Evolutionary conservation across 1,139 yeast species (phyloP).

Genomic region (Blastobotrys capitulatus): DNA sequence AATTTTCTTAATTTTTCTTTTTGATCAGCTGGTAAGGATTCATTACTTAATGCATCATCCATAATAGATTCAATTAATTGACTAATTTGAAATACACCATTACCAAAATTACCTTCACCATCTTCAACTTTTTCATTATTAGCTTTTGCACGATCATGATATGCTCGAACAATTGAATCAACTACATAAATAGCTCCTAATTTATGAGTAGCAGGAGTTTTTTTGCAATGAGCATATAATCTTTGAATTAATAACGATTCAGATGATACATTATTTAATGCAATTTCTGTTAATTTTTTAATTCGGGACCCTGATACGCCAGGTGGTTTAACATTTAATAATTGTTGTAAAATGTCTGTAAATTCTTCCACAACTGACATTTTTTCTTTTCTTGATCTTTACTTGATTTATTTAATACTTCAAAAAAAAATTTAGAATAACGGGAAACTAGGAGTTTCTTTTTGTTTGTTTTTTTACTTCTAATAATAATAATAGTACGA

Average conservation of each 20-base stretch:
- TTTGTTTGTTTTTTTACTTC: not conserved
- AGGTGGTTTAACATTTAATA: conserved; percentile 73
- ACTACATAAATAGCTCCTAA: conserved; percentile 86
- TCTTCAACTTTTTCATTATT: conserved; percentile 41
- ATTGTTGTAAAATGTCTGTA: conserved; percentile 64
- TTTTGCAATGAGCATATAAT: conserved; percentile 63
- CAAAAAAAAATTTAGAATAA: not conserved
- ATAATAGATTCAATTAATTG: conserved; percentile 31
- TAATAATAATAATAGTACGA: not conserved
- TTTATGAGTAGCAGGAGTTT: conserved; percentile 75
- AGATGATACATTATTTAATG: conserved; percentile 58
- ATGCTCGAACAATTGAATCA: conserved; percentile 87
- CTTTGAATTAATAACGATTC: conserved; percentile 57
- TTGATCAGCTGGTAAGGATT: conserved; percentile 21
- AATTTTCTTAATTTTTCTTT: conserved; percentile 70
- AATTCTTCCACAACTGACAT: conserved; percentile 45
- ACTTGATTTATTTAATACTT: not conserved
- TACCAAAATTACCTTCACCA: conserved; percentile 65
- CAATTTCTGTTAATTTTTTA: conserved; percentile 73
- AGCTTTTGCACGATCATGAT: conserved; percentile 66
- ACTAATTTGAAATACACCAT: conserved; percentile 50
- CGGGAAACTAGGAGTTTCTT: not conserved
- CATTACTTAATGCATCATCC: conserved; percentile 28
- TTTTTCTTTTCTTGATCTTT: not conserved
- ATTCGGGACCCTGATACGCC: conserved; percentile 97